These are phyloP conservation scores for Melampsora americana DNA, from an alignment of 1,284 basidiomycete genomes.

Conservation along the genomic window DNA sequence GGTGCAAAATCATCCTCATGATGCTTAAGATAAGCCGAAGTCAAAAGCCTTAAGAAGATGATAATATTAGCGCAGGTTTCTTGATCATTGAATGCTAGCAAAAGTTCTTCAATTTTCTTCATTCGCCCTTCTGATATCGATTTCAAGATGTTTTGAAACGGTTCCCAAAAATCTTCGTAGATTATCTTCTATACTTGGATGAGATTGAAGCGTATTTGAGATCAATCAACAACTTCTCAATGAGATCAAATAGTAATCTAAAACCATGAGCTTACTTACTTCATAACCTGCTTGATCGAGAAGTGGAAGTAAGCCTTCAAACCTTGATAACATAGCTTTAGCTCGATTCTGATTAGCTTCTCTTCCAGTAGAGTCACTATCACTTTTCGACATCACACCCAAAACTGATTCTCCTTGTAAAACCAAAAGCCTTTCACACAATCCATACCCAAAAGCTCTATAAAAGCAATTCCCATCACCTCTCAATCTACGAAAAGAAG, in stretches of 20 bases:
- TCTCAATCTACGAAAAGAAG: background rate
- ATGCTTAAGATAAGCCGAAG: slow-evolving; percentile 73
- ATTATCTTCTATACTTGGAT: background rate
- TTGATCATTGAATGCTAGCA: slow-evolving; percentile 7
- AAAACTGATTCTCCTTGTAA: background rate
- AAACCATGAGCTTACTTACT: background rate
- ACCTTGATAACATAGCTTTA: background rate
- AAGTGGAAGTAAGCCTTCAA: background rate
- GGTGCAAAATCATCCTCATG: slow-evolving; percentile 65
- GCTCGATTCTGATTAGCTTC: background rate
- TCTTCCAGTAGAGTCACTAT: background rate
- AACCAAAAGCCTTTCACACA: background rate
- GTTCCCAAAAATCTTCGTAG: slow-evolving; percentile 10
- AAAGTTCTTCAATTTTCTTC: background rate
- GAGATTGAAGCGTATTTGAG: background rate
- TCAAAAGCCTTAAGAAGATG: slow-evolving; percentile 70
- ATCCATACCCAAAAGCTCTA: slow-evolving; percentile 3
- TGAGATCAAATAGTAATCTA: background rate
- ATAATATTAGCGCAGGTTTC: slow-evolving; percentile 57
- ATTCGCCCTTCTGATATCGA: background rate
- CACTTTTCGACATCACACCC: background rate
- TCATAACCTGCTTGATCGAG: slow-evolving; percentile 7
- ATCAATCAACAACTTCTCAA: background rate
- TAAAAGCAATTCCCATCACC: slow-evolving; percentile 15
- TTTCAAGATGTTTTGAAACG: background rate